Base-by-base conservation (phyloP, 495 filamentous ascomycete genomes). In the Hypomontagnella monticulosa region DNA sequence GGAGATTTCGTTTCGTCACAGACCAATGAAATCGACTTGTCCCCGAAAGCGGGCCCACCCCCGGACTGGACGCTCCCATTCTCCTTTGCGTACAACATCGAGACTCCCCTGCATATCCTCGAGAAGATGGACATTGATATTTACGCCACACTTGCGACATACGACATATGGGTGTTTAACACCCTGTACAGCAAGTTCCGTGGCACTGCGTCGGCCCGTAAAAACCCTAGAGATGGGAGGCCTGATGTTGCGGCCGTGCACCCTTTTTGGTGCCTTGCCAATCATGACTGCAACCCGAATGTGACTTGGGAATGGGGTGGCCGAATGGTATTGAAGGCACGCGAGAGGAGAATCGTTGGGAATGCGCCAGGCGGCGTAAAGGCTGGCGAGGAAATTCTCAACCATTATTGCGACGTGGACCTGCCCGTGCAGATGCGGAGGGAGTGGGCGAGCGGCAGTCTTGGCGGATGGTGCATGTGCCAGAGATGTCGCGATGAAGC, bases 211-310 rank as follows among this genome's bases (percentile, higher is more conserved):
- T 95, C 91, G 3, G 95, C 92, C 3, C 81, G 92, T 5, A 84
- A 95, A 54, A 89, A 85, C 32, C 83, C 79, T 0, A 83, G 84
- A 70, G 89, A 92, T 66, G 85, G 92, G 14, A 81, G 89, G 15
- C 92, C 92, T 0, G 91, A 95, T 57, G 85, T 95, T 8, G 89
- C 88, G 37, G 92, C 92, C 27, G 79, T 83, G 0, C 83, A 84
- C 69, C 79, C 83, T 15, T 77, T 80, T 56, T 86, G 83, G 82
- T 83, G 80, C 43, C 76, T 86, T 36, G 94, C 93, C 11, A 99
- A 99, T 61, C 96, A 99, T 75, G 90, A 89, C 61, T 99, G 95
- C 75, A 87, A 96, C 73, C 95, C 95, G 9, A 97, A 96, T 77
- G 92, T 97, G 44, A 80, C 83, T 1, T 99, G 95, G 95, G 92